phyloP scores from a whole-genome alignment of 106 monocot species.

The Acorus gramineus region DNA sequence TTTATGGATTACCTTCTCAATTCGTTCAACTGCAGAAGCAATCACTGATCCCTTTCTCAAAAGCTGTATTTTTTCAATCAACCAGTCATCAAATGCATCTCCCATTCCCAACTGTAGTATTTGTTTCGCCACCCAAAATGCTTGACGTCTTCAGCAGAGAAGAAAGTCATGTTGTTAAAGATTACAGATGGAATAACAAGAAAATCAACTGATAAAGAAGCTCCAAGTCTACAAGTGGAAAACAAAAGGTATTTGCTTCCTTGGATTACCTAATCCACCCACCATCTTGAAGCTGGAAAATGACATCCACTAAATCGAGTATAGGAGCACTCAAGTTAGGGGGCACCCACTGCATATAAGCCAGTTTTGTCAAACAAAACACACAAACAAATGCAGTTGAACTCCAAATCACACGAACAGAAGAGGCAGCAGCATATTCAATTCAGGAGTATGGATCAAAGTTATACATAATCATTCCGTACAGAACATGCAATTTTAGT shows the following conservation, averaged over 20 bases:
- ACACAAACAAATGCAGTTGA: too few species aligned
- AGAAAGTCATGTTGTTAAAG: not conserved
- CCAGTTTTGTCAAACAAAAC: not conserved
- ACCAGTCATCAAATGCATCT: conserved; percentile 99
- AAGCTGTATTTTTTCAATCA: conserved; percentile 90
- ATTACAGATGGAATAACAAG: too few species aligned
- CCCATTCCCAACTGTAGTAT: conserved; percentile 96
- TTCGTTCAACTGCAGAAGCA: conserved; percentile 57
- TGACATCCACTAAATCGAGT: conserved; percentile 77
- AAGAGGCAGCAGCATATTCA: too few species aligned
- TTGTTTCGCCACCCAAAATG: conserved; percentile 97
- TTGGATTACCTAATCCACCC: conserved; percentile 81
- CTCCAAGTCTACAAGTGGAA: not conserved
- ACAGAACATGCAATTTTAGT: not conserved
- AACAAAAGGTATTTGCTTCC: too few species aligned
- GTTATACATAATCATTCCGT: too few species aligned
- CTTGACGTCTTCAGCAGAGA: conserved; percentile 49
- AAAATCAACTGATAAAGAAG: too few species aligned
- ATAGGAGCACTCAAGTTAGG: conserved; percentile 74
- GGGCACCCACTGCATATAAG: conserved; percentile 57
- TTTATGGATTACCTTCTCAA: conserved; percentile 57
- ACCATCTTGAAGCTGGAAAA: conserved; percentile 95
- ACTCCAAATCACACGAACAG: too few species aligned
- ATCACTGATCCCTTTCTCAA: conserved; percentile 66
- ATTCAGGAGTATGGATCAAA: too few species aligned